Percentiles rank a stretch among this genome's conserved stretches.
Evolutionary conservation across 2,329 filamentous ascomycete species (phyloP).

Genomic region (Clathrospora elynae): DNA sequence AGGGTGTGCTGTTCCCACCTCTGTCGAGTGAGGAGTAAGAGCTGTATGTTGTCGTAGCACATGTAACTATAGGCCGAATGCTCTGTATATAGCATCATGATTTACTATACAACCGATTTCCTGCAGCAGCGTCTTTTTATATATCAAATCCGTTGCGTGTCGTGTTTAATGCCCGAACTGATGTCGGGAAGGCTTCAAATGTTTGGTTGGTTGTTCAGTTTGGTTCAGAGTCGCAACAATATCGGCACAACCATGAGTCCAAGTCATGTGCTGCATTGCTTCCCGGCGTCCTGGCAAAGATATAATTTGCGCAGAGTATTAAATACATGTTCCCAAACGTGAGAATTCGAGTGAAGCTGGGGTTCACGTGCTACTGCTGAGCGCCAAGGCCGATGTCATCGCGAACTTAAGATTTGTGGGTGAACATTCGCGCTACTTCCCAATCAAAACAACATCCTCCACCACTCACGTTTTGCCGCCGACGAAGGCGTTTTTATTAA

Average conservation of each 20-base stretch:
- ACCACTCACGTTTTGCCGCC: not conserved
- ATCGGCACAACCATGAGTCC: too few relatives aligned
- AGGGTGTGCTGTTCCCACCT: constrained; percentile 59
- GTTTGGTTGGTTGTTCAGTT: too few relatives aligned
- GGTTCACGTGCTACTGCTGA: constrained; percentile 1
- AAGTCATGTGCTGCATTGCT: too few relatives aligned
- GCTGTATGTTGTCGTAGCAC: constrained; percentile 2
- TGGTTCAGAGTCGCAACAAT: too few relatives aligned
- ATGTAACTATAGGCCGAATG: constrained; percentile 8
- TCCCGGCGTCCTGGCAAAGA: too few relatives aligned
- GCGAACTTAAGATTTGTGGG: constrained; percentile 21
- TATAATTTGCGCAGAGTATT: too few relatives aligned
- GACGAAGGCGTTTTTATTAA: not conserved
- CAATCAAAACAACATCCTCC: not conserved
- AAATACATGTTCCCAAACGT: not conserved
- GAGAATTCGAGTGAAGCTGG: not conserved
- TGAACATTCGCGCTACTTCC: constrained; percentile 7
- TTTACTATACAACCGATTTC: too few relatives aligned
- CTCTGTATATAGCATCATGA: too few relatives aligned
- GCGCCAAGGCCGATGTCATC: constrained; percentile 34
- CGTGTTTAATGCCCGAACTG: too few relatives aligned
- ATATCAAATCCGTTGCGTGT: too few relatives aligned
- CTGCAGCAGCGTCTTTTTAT: too few relatives aligned
- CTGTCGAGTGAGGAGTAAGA: constrained; percentile 32
- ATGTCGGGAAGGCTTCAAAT: too few relatives aligned